Percentiles rank a stretch among this genome's conserved stretches.
Conservation (phyloP, 345 rosid genomes). For the Camelina hispida region DNA sequence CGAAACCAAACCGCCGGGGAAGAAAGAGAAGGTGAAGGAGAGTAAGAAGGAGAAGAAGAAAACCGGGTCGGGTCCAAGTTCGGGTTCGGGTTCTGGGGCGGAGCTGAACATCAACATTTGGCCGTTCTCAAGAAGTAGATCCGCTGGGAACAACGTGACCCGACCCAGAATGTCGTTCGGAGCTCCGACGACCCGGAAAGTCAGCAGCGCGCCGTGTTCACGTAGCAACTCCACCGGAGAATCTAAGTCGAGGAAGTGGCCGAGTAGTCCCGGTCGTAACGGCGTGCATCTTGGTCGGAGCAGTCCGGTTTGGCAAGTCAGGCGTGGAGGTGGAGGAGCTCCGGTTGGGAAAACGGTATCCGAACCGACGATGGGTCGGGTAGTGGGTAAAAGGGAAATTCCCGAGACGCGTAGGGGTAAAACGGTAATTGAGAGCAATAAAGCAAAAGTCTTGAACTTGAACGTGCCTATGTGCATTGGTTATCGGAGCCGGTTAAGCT, state of each 20-base stretch:
- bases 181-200: constrained; percentile 60
- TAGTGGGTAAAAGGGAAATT: constrained; percentile 31
- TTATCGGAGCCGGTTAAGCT: constrained; percentile 68
- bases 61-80: constrained; percentile 35
- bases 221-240: constrained; percentile 72
- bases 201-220: constrained; percentile 84
- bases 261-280: constrained; percentile 65
- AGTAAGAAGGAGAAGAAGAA: constrained; percentile 47
- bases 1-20: constrained; percentile 49
- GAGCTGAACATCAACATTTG: constrained; percentile 79
- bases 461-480: constrained; percentile 58
- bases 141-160: constrained; percentile 63
- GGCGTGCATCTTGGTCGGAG: constrained; percentile 74
- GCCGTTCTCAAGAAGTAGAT: constrained; percentile 88
- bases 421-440: constrained; percentile 34
- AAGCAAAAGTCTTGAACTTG: constrained; percentile 44
- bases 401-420: constrained; percentile 44
- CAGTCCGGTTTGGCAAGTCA: constrained; percentile 81
- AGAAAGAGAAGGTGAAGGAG: constrained; percentile 48
- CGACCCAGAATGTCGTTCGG: constrained; percentile 58
- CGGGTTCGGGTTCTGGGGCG: constrained; percentile 48
- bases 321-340: constrained; percentile 49
- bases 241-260: constrained; percentile 61
- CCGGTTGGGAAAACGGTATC: constrained; percentile 30
- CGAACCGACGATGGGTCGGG: constrained; percentile 35